A percentile compares a stretch with the other conserved stretches of the same genome.
Evolutionary conservation across 176 grass and related monocot genomes (phyloP).

Genomic region (Miscanthus lutarioriparius): DNA sequence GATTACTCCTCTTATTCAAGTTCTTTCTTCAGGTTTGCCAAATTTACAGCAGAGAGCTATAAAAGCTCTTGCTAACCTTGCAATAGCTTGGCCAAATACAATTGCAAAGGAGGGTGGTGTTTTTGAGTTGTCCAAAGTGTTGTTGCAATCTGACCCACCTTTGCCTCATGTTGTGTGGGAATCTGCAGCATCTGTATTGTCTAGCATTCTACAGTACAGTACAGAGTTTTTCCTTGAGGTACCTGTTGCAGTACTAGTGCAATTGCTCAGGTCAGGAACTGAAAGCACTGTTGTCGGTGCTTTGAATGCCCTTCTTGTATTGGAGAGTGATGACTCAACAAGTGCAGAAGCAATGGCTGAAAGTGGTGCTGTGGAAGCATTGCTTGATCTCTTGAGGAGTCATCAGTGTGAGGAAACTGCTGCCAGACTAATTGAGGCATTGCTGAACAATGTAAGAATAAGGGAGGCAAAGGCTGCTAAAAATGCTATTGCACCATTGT

Average conservation of each 20-base stretch:
- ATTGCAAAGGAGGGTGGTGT: conserved; percentile 99
- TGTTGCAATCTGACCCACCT: conserved; percentile 86
- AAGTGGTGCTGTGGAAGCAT: conserved; percentile 91
- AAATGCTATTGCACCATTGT: conserved; percentile 96
- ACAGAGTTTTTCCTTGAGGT: conserved; percentile 98
- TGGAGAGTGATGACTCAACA: conserved; percentile 99
- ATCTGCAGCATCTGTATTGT: conserved; percentile 90
- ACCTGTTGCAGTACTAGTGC: conserved; percentile 92
- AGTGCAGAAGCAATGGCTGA: conserved; percentile 99
- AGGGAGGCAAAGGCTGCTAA: conserved; percentile 96
- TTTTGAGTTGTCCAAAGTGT: conserved; percentile 92
- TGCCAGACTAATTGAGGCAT: conserved; percentile 92
- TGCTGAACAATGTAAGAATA: conserved; percentile 98
- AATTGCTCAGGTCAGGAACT: conserved; percentile 88
- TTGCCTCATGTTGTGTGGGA: conserved; percentile 99
- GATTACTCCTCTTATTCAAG: conserved; percentile 89
- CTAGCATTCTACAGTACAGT: conserved; percentile 98
- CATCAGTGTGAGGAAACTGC: conserved; percentile 99
- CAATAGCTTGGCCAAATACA: conserved; percentile 95
- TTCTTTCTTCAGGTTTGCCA: conserved; percentile 85
- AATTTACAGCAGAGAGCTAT: conserved; percentile 95
- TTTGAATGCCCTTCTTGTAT: conserved; percentile 94
- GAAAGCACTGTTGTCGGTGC: conserved; percentile 91
- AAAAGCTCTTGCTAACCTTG: conserved; percentile 91
- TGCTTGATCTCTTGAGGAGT: conserved; percentile 84